phyloP scores from a whole-genome alignment of 208 protist species.

The Naegleria gruberi region DNA sequence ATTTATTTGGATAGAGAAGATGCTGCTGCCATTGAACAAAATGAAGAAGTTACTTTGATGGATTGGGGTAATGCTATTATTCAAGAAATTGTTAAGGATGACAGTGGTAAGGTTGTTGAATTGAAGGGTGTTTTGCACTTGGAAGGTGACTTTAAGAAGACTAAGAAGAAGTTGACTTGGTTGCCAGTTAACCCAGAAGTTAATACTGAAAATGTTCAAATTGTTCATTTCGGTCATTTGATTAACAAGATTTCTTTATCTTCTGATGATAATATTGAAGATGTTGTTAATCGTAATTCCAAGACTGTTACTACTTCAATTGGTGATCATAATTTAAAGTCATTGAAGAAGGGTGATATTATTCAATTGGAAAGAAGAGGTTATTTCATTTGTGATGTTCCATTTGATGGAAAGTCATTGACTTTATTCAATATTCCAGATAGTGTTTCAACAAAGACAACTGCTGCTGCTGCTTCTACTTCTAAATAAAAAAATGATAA shows the following conservation, averaged over 20 bases:
- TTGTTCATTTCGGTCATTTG: conserved; percentile 84
- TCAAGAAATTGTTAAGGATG: conserved; percentile 41
- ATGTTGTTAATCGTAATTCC: conserved; percentile 78
- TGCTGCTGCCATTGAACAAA: conserved; percentile 68
- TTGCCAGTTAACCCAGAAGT: conserved; percentile 50
- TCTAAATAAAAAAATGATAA: not conserved
- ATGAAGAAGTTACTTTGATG: conserved; percentile 96
- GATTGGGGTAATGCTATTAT: conserved; percentile 93
- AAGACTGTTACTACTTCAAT: conserved; percentile 59
- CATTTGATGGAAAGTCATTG: not conserved
- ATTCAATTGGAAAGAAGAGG: conserved; percentile 93
- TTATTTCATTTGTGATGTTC: conserved; percentile 90
- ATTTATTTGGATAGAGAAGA: conserved; percentile 88
- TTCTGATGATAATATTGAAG: conserved; percentile 70
- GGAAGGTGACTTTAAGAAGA: conserved; percentile 90
- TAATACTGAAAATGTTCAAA: conserved; percentile 8
- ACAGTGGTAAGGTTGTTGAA: not conserved
- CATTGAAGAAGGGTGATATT: conserved; percentile 76
- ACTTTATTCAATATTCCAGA: conserved; percentile 17
- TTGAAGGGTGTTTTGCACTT: conserved; percentile 52
- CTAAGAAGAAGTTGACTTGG: conserved; percentile 96
- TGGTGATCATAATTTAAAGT: conserved; percentile 69
- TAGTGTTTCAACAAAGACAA: not conserved
- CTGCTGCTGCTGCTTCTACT: not conserved
- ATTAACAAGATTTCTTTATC: conserved; percentile 93